Evolutionary conservation across 2,329 filamentous ascomycete genomes (phyloP).

Genomic region (Colletotrichum costaricense): DNA sequence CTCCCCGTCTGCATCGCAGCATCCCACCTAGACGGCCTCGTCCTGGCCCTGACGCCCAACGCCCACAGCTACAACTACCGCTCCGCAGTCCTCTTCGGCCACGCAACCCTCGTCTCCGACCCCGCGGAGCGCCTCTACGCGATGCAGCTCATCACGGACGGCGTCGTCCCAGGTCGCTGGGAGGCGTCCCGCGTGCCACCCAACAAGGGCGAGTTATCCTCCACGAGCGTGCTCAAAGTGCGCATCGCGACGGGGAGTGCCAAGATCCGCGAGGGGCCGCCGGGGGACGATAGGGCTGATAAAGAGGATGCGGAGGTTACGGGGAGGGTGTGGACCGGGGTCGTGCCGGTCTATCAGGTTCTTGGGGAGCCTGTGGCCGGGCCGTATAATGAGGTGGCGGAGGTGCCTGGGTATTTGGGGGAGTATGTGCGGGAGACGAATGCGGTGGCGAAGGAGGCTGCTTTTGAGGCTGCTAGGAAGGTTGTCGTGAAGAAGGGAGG

Average conservation of each 20-base stretch:
- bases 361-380: slow-evolving; percentile 73
- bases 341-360: slow-evolving; percentile 71
- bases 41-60: slow-evolving; percentile 83
- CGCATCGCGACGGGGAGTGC: slow-evolving; percentile 77
- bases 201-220: slow-evolving; percentile 78
- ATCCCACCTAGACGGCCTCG: slow-evolving; percentile 81
- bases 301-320: slow-evolving; percentile 54
- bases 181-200: slow-evolving; percentile 76
- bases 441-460: slow-evolving; percentile 35
- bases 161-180: slow-evolving; percentile 77
- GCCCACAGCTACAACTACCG: slow-evolving; percentile 90
- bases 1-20: slow-evolving; percentile 80
- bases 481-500: not conserved
- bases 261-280: slow-evolving; percentile 76
- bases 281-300: slow-evolving; percentile 65
- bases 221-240: slow-evolving; percentile 79
- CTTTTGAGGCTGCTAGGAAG: slow-evolving; percentile 38
- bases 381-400: slow-evolving; percentile 67
- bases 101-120: slow-evolving; percentile 75
- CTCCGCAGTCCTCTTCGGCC: slow-evolving; percentile 81
- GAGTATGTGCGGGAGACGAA: slow-evolving; percentile 55
- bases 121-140: slow-evolving; percentile 80
- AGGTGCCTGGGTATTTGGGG: slow-evolving; percentile 71
- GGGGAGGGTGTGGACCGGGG: slow-evolving; percentile 65
- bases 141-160: slow-evolving; percentile 82